phyloP scores from a whole-genome alignment of 2,329 filamentous ascomycete genomes.

The Stachybotrys elegans region DNA sequence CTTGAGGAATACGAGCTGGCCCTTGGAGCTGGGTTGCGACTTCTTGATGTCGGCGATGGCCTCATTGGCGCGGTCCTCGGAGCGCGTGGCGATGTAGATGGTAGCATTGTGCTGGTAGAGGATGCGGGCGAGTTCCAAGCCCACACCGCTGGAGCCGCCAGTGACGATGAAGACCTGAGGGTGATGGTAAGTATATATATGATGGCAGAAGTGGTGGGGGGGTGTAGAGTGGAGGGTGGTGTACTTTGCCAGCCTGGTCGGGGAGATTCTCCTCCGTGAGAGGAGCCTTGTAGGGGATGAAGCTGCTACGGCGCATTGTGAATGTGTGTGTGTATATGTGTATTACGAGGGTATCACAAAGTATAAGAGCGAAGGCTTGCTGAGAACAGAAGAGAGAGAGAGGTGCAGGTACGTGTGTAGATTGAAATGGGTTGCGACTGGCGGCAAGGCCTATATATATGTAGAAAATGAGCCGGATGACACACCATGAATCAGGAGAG shows the following conservation, averaged over 20 bases:
- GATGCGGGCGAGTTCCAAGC: constrained; percentile 39
- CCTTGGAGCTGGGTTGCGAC: background rate
- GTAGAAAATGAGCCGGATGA: no score
- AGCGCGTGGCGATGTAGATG: constrained; percentile 43
- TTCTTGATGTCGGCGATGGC: background rate
- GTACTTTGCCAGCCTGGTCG: constrained; percentile 8
- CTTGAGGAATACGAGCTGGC: constrained; percentile 1
- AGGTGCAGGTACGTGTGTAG: no score
- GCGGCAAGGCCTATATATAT: no score
- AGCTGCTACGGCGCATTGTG: constrained; percentile 3
- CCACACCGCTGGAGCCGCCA: constrained; percentile 23
- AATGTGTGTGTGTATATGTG: background rate
- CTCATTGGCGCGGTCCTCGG: constrained; percentile 2
- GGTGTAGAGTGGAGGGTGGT: background rate
- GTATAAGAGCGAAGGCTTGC: no score
- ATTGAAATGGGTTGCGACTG: no score
- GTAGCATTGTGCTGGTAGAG: constrained; percentile 44
- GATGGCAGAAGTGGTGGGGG: background rate
- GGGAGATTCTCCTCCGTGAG: constrained; percentile 8
- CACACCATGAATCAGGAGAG: no score
- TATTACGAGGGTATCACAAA: no score
- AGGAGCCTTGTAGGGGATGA: constrained; percentile 6
- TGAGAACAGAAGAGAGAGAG: no score
- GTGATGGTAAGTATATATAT: background rate
- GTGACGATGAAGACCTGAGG: constrained; percentile 35